These are phyloP conservation scores for Aspergillus pseudotamarii DNA, from an alignment of 2,329 filamentous ascomycete species.

Conservation along the genomic window DNA sequence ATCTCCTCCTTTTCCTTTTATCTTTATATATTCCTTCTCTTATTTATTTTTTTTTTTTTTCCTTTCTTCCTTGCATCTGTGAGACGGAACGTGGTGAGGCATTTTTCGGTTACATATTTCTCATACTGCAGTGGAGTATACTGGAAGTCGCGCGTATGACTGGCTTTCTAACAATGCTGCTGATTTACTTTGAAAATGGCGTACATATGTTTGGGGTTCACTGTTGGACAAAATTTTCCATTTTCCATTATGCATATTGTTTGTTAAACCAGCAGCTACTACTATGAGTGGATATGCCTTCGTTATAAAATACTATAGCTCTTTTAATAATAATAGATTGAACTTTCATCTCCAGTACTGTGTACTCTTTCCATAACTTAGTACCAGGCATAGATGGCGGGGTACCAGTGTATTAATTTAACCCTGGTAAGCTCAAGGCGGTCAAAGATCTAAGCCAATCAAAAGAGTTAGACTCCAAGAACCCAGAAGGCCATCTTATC, in stretches of 20 bases:
- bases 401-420: neutral
- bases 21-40: conserved; percentile 2
- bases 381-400: neutral
- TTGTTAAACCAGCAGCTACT: neutral
- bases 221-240: neutral
- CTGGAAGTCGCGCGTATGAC: neutral
- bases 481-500: neutral
- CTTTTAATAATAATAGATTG: neutral
- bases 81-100: neutral
- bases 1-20: conserved; percentile 1
- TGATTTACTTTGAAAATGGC: neutral
- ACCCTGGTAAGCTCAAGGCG: neutral
- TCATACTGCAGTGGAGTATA: neutral
- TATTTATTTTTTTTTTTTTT: neutral
- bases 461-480: neutral
- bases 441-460: neutral
- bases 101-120: conserved; percentile 5
- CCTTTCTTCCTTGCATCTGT: neutral
- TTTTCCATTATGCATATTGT: neutral
- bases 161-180: neutral
- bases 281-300: neutral
- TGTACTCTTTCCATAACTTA: neutral
- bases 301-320: neutral
- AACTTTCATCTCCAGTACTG: neutral
- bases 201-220: conserved; percentile 4